Base-by-base conservation (phyloP, 129 eudicot species). In the Pseudognaphalium luteoalbum region DNA sequence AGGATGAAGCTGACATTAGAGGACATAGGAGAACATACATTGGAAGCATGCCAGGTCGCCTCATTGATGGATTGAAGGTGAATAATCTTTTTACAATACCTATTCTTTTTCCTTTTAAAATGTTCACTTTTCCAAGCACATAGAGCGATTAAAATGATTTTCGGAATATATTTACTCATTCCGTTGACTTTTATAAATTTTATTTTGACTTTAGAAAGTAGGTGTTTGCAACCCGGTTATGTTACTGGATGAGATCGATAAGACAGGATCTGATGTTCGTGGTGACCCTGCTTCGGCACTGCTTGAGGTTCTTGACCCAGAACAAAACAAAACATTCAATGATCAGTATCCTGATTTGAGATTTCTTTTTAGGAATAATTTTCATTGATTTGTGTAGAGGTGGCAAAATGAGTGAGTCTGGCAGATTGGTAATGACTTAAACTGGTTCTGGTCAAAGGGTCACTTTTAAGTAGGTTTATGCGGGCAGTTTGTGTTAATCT, bases 41-140 rank as follows among this genome's bases (percentile, higher is more conserved):
- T 75, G 98, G 98, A 79, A 93, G 98, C 83, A 93, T 93, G 98
- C 98, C 98, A 20, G 98, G 98, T 28, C 98, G 96, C 75, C 97
- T 93, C 73, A 88, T 93, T 85, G 98, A 90, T 85, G 98, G 98
- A 58, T 72, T 93, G 62, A 93, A 93, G 98, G 98, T 93, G 68
- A 63, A 17, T 22, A 9, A 60, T 5, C n/a, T 28, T 78, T 66
- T 63, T 65, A 34, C 35, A 5, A 69, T 66, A 29, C 7, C 11
- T 37, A 8, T 66, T 29, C 54, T 41, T 30, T 80, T 56, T 29
- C 11, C 6, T 9, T 42, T 61, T 52, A 1, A 37, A 33, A 35
- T n/a, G 37, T 28, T 54, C 76, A 21, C 42, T 51, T 58, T 71
- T 29, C 64, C 75, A 70, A 42, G 59, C 74, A 39, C 32, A 5